Base-by-base conservation (phyloP, 164 flowering plant species). In the Vitis rotundifolia region DNA sequence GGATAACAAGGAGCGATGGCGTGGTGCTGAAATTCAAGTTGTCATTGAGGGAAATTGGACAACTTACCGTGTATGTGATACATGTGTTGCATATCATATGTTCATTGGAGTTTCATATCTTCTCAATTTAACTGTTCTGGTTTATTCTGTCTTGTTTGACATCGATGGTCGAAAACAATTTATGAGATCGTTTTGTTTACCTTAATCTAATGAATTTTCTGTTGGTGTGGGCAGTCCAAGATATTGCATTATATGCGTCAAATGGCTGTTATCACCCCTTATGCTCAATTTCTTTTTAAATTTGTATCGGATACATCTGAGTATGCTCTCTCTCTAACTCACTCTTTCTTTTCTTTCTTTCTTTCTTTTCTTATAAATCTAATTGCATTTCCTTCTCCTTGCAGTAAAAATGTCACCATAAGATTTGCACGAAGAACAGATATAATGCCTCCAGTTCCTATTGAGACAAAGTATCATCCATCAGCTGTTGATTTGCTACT, bases 1-100 rank as follows among this genome's bases (percentile, higher is more conserved):
- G 59, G 88, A 85, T 26, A 86, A 85, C 84, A 80, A 87, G 78
- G 94, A 89, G 37, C 52, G 48, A 28, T 93, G 99, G 99, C 97
- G 87, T 88, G 99, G 98, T 50, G 99, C 99, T 70, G 96, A 90
- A 86, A 91, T 95, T 76, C 94, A 91, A 83, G 91, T 95, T 78
- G 95, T 95, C 48, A 95, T 95, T 76, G 99, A 93, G 73, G 99
- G 99, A 57, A 95, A 95, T 79, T 95, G 98, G 99, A 89, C 98
- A 49, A 95, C 98, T 18, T 90, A 95, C 69, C 92, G 97, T 66
- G 99, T 95, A 89, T 75, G 88, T 77, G 11, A 50, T 68, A 14
- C 67, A 50, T 55, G 18, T n/a, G 8, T 59, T 2, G 7, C 44
- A 37, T 37, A 37, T 37, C 44, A 37, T 37, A 6, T 37, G 0